Evolutionary conservation across 352 stramenopile genomes (phyloP), one percentile per base, ranked within the genome.

Genomic region (Globisporangium nodosum): DNA sequence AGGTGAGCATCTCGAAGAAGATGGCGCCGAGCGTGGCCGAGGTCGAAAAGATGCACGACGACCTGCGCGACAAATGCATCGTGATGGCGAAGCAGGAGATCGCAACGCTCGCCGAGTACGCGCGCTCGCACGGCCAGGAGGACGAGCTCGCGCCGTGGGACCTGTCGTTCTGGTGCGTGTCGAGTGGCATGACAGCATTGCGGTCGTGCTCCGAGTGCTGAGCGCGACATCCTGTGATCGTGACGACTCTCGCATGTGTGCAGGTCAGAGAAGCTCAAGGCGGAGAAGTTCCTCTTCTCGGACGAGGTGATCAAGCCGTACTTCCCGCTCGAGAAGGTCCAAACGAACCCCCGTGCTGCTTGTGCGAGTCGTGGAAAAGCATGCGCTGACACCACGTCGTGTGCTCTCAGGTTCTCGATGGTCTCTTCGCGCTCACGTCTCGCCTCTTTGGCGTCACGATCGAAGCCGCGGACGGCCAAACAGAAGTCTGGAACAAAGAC

Each of bases 231-330:
- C 0, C 3, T 49, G n/a, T 31, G 9, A 39, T 16, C 31, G 18
- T 43, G n/a, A 13, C n/a, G 51, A 11, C 33, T 33, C 11, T 27
- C 8, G 1, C n/a, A 13, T 40, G 20, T 13, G 48, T 15, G 42
- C 49, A 82, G 73, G 88, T 89, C 90, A 4, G 96, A 99, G 67
- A 82, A 96, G 49, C 73, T 98, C 11, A 98, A 98, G 70, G 94
- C 98, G 49, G 90, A 96, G 21, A 94, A 90, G 37, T 99, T 97
- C 65, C 66, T 92, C 49, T 94, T 99, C 69, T 98, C 81, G 20
- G 94, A 99, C 62, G 97, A 99, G 74, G 92, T 98, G 58, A 92
- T 99, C 46, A 94, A 97, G 59, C 94, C 96, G 1, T 99, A 98
- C 72, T 99, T 99, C 74, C 85, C 95, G 9, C 78, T 99, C 3